Conservation (phyloP, 2,329 filamentous ascomycete species). For the Verticillium nubilum region DNA sequence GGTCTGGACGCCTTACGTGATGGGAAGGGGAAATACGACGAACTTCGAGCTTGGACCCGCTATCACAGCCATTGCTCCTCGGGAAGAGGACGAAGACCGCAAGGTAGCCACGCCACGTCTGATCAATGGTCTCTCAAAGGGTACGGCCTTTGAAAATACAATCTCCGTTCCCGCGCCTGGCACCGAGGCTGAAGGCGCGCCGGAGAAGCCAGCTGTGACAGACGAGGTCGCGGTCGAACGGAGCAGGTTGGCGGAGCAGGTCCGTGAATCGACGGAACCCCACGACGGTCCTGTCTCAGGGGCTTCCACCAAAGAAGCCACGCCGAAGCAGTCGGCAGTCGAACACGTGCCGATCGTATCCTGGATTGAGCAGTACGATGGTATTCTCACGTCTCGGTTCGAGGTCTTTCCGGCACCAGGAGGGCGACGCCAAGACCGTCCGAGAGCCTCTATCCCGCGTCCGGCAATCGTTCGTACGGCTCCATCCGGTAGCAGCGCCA, state of each 20-base stretch:
- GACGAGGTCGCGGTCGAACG: not conserved
- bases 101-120: conserved; percentile 19
- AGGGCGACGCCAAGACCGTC: conserved; percentile 41
- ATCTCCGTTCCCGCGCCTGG: not conserved
- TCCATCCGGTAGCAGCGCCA: conserved; percentile 23
- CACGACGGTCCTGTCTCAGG: conserved; percentile 6
- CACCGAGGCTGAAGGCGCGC: not conserved
- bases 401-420: conserved; percentile 67
- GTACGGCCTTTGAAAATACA: not conserved
- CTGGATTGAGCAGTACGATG: conserved; percentile 44
- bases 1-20: conserved; percentile 95
- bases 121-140: not conserved
- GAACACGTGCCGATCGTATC: conserved; percentile 11
- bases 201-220: not conserved
- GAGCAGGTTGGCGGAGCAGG: not conserved
- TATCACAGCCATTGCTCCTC: conserved; percentile 79
- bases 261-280: conserved; percentile 25
- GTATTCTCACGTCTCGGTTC: conserved; percentile 66
- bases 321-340: not conserved
- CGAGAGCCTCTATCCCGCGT: conserved; percentile 35
- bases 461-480: conserved; percentile 27
- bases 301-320: not conserved
- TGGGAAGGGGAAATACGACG: conserved; percentile 78
- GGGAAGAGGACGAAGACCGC: conserved; percentile 63
- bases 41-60: conserved; percentile 79